Conservation (phyloP, 2,329 filamentous ascomycete species). For the Colletotrichum tofieldiae region DNA sequence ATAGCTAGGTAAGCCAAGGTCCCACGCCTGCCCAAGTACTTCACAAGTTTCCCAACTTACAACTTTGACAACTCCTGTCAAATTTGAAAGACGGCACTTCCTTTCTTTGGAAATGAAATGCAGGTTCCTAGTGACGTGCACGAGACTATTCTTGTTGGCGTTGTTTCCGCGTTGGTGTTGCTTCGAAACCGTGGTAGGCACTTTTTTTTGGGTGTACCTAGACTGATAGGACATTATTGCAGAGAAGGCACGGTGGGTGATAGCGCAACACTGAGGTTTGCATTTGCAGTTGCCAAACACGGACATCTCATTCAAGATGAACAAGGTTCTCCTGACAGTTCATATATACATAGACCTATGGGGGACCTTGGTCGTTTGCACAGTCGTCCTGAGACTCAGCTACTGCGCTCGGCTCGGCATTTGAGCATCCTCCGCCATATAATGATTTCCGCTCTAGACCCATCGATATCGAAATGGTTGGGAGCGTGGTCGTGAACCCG, state of each 20-base stretch:
- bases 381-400: background rate
- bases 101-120: background rate
- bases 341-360: background rate
- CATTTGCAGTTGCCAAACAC: background rate
- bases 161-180: background rate
- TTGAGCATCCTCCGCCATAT: background rate
- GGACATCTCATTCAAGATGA: background rate
- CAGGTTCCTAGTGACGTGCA: background rate
- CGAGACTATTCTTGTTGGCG: background rate
- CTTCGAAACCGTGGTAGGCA: background rate
- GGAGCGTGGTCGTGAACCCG: too few species aligned
- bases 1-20: background rate
- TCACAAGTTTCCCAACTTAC: background rate
- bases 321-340: background rate
- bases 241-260: background rate
- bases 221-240: background rate
- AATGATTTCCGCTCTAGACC: background rate
- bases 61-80: background rate
- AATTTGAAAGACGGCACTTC: background rate
- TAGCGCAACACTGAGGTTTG: background rate
- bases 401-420: constrained; percentile 5
- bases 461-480: background rate
- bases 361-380: background rate
- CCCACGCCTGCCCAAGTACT: background rate
- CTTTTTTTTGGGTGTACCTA: background rate